Percentiles rank a stretch among this genome's conserved stretches.
phyloP scores from a whole-genome alignment of 2,329 filamentous ascomycete genomes.

The Fusarium pseudograminearum region DNA sequence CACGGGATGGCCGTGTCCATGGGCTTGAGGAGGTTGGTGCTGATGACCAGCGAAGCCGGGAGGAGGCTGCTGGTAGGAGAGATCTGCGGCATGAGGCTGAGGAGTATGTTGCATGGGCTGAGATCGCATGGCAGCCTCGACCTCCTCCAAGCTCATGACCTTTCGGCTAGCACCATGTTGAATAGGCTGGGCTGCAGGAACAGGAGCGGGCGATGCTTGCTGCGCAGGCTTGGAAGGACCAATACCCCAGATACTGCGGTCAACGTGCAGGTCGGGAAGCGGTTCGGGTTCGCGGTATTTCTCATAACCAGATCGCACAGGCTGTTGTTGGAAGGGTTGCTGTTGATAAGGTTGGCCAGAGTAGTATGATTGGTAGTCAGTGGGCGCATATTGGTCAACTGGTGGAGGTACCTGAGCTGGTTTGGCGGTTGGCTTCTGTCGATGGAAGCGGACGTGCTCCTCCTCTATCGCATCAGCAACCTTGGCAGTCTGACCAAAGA shows the following conservation, averaged over 20 bases:
- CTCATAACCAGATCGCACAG: conserved; percentile 86
- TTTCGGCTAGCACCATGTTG: conserved; percentile 67
- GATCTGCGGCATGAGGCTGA: conserved; percentile 46
- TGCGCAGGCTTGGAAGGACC: conserved; percentile 64
- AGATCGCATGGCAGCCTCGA: conserved; percentile 90
- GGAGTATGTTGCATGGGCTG: conserved; percentile 68
- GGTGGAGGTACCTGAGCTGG: conserved; percentile 49
- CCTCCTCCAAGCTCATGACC: conserved; percentile 96
- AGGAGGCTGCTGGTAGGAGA: conserved; percentile 47
- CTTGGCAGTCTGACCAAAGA: conserved; percentile 91
- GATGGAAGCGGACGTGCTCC: conserved; percentile 86
- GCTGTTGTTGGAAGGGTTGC: conserved; percentile 17
- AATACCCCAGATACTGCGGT: conserved; percentile 92
- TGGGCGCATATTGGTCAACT: conserved; percentile 56
- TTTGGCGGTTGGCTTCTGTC: conserved; percentile 73
- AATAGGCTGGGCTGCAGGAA: conserved; percentile 30
- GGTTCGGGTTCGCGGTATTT: conserved; percentile 88
- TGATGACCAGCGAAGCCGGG: conserved; percentile 44
- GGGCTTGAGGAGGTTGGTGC: conserved; percentile 51
- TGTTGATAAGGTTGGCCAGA: conserved; percentile 41
- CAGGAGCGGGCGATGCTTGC: conserved; percentile 49
- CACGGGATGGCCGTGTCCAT: conserved; percentile 62
- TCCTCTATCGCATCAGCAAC: conserved; percentile 88
- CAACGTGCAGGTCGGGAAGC: conserved; percentile 90
- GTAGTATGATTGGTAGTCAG: conserved; percentile 51